phyloP scores from a whole-genome alignment of 176 grass and related monocot species.

The Aegilops longissima region DNA sequence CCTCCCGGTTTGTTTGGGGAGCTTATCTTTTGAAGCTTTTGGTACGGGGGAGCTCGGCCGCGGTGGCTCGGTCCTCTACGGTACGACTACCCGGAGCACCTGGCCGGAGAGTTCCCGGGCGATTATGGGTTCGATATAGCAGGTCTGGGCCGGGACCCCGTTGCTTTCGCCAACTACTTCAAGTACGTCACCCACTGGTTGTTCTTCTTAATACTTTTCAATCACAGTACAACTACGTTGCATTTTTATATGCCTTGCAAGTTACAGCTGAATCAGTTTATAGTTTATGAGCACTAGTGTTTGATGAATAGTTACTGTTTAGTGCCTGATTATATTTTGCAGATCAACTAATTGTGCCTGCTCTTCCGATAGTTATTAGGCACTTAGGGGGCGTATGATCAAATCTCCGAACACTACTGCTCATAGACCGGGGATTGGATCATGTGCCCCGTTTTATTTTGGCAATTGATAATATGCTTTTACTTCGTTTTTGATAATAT shows the following conservation, averaged over 20 bases:
- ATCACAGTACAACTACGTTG: not conserved
- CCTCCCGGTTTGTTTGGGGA: not conserved
- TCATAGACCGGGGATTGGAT: too few species aligned
- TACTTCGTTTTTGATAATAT: too few species aligned
- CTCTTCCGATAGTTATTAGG: not conserved
- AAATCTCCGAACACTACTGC: too few species aligned
- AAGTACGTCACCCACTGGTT: conserved; percentile 54
- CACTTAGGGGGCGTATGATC: not conserved
- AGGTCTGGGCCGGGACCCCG: conserved; percentile 81
- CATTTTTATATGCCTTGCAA: not conserved
- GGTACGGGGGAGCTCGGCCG: conserved; percentile 80
- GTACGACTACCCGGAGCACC: conserved; percentile 70
- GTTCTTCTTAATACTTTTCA: not conserved
- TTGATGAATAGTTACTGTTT: not conserved
- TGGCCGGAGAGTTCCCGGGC: conserved; percentile 74
- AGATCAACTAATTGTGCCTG: not conserved
- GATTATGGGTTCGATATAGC: conserved; percentile 91
- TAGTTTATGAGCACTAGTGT: not conserved
- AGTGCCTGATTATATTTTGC: not conserved
- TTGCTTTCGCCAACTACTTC: conserved; percentile 83
- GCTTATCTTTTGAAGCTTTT: conserved; percentile 37
- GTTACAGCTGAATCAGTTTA: not conserved
- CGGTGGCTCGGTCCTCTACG: conserved; percentile 82
- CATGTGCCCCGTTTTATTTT: too few species aligned
- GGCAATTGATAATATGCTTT: too few species aligned